A percentile compares a stretch with the other conserved stretches of the same genome.
These are phyloP conservation scores for Theobroma cacao DNA, from an alignment of 345 rosid species.

Conservation along the genomic window DNA sequence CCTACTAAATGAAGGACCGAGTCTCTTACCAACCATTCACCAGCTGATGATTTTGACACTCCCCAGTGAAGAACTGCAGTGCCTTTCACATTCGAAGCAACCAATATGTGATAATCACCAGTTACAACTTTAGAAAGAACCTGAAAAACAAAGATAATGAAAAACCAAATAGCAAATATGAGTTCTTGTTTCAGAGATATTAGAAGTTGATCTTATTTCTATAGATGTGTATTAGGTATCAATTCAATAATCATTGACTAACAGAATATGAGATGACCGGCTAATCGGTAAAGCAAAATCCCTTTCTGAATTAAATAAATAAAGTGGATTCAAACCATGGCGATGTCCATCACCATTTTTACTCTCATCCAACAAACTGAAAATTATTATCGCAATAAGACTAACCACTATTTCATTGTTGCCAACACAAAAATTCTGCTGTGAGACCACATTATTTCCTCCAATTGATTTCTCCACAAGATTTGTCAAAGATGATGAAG, in stretches of 20 bases:
- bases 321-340: neutral
- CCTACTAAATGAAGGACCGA: conserved; percentile 11
- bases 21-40: conserved; percentile 60
- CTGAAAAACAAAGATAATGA: conserved; percentile 23
- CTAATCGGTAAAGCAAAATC: neutral
- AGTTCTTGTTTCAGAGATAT: neutral
- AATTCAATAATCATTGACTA: neutral
- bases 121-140: conserved; percentile 36
- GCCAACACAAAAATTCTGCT: conserved; percentile 36
- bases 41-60: conserved; percentile 42
- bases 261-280: neutral
- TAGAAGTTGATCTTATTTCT: neutral
- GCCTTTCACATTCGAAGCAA: conserved; percentile 50
- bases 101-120: conserved; percentile 39
- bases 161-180: neutral
- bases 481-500: conserved; percentile 34
- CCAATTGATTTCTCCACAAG: conserved; percentile 44
- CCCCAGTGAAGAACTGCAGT: conserved; percentile 62
- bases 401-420: conserved; percentile 49
- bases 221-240: neutral
- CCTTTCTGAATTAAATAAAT: neutral
- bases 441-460: conserved; percentile 40
- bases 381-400: conserved; percentile 12
- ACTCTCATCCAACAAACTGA: conserved; percentile 9
- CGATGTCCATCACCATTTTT: neutral